phyloP scores from a whole-genome alignment of 345 rosid species.

The Syzygium aqueum region DNA sequence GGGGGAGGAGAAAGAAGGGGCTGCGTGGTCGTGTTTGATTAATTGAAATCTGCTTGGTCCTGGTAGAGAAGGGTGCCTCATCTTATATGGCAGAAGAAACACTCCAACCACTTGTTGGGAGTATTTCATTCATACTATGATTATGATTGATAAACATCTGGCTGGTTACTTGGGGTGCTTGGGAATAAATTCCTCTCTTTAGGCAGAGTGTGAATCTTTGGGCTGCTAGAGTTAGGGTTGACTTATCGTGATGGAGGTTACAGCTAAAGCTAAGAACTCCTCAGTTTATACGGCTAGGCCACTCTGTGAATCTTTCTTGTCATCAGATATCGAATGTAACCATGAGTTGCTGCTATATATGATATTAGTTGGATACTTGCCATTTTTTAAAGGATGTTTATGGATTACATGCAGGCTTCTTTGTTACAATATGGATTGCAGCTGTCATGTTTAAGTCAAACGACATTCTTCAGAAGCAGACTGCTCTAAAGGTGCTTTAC shows the following conservation, averaged over 20 bases:
- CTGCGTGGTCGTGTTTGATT: neutral
- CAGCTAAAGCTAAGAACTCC: neutral
- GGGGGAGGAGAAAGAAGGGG: neutral
- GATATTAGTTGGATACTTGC: neutral
- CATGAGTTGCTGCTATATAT: neutral
- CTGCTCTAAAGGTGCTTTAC: conserved; percentile 40
- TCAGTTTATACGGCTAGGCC: neutral
- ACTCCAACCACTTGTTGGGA: neutral
- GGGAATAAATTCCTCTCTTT: neutral
- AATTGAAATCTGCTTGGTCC: neutral
- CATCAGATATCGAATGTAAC: neutral
- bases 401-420: conserved; percentile 30
- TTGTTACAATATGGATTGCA: conserved; percentile 39
- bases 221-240: neutral
- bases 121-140: neutral
- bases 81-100: neutral
- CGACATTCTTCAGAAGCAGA: conserved; percentile 47
- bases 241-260: neutral
- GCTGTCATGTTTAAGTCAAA: conserved; percentile 52
- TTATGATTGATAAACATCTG: neutral
- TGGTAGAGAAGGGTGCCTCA: neutral
- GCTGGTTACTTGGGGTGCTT: neutral
- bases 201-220: neutral
- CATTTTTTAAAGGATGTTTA: neutral
- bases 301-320: neutral